These are phyloP conservation scores for Astragalus glycyphyllos DNA, from an alignment of 306 rosid species.

Conservation along the genomic window DNA sequence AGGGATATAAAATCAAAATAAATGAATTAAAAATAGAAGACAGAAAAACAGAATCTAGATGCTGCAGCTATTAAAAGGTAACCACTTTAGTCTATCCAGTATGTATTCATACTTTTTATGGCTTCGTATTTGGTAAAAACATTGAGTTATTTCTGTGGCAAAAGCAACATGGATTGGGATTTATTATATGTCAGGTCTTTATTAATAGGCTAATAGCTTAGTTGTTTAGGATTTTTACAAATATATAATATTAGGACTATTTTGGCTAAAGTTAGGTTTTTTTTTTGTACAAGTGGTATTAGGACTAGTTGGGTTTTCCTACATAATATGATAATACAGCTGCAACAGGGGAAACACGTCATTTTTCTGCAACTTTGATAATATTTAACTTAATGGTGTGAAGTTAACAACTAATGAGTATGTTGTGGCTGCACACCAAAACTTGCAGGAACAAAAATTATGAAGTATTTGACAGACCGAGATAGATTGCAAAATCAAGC, in stretches of 20 bases:
- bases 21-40: background rate
- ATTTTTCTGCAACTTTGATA: background rate
- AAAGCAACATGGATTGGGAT: conserved; percentile 11
- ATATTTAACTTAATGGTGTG: background rate
- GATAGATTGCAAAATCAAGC: background rate
- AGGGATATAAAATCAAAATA: background rate
- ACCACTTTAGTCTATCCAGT: conserved; percentile 9
- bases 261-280: conserved; percentile 8
- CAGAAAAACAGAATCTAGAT: conserved; percentile 15
- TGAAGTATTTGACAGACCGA: background rate
- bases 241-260: background rate
- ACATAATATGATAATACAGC: background rate
- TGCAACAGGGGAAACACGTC: background rate
- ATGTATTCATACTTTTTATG: conserved; percentile 1
- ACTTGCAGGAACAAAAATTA: background rate
- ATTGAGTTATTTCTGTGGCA: conserved; percentile 1
- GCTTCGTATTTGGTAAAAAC: background rate
- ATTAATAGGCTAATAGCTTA: background rate
- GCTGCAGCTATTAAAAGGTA: conserved; percentile 19
- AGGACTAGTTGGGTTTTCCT: conserved; percentile 17
- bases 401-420: background rate
- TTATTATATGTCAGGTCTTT: background rate
- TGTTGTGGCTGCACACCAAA: background rate
- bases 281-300: conserved; percentile 5
- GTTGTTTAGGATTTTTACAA: background rate